Base-by-base conservation (phyloP, 768 basidiomycete species). In the Pilatotrama ljubarskyi region DNA sequence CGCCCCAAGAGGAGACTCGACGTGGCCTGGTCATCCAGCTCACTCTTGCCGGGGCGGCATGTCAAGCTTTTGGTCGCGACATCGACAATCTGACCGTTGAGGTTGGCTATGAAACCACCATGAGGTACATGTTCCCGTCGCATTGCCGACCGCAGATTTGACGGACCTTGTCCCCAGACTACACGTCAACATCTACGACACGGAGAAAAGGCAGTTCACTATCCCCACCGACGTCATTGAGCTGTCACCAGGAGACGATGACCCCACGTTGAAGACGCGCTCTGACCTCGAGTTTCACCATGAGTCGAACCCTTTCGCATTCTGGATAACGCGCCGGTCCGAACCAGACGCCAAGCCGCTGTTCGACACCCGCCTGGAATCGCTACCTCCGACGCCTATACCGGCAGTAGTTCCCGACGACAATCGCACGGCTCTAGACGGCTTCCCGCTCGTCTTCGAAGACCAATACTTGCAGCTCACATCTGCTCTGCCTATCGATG, bases 391-490 rank as follows among this genome's bases (percentile, higher is more conserved):
- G 3, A 80, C 87, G 2, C 83, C 85, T 1, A 82, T 84, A 35
- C 73, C 81, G n/a, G 78, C 87, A 11, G 75, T 81, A n/a, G 80
- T 83, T 38, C 32, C 77, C 0, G 72, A 69, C 8, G 84, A 85
- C 61, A 77, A 78, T 48, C 79, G 77, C 5, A 85, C 85, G 0
- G 79, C 81, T 2, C 75, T 91, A 17, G 78, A 85, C 55, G 84
- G 80, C 0, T 88, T 90, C 58, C 82, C 85, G 0, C 75, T 93
- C 11, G 82, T 93, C 13, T 92, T 92, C 66, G 90, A 92, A 65
- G 84, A 92, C 62, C 87, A 87, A 66, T 92, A 91, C 68, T 78
- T 93, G 20, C 88, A 91, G 79, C 63, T 93, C 18, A 75, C 88
- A 0, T 88, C 88, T 3, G 80, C 86, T 0, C 75, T 93, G 1